Evolutionary conservation across 352 stramenopile genomes (phyloP), one percentile per base, ranked within the genome.

Genomic region (Detonula confervacea): DNA sequence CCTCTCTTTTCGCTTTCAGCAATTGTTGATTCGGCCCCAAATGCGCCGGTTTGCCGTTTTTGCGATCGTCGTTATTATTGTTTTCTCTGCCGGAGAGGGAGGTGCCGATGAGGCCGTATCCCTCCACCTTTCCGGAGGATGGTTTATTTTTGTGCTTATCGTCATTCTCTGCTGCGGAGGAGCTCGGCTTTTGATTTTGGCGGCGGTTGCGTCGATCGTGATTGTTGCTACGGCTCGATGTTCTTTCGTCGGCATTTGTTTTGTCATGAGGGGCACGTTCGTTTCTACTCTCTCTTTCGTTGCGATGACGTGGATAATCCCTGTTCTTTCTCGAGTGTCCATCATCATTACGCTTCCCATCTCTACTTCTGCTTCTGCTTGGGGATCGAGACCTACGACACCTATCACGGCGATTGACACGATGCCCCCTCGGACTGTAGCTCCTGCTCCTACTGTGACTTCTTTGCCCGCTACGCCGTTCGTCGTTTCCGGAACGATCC

Each of bases 81-180:
- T 49, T 52, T 18, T 52, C 35, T 30, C 14, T 30, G 35, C 27
- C 22, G 33, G 39, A 55, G 29, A 66, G 25, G 30, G 57, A 52
- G 1, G 57, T 66, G n/a, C 57, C 57, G 7, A 66, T 30, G 11
- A 66, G 46, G 44, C 52, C 27, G 22, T 61, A 52, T 65, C 33
- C 42, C n/a, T 71, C 62, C 16, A 1, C 42, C 42, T 39, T 35
- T 20, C 8, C 24, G 37, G 4, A 11, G 16, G 5, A 9, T 54
- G 5, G 3, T 56, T 56, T 20, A 3, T 33, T 4, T 56, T 30
- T 8, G 18, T 56, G 47, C 29, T 56, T 56, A 2, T 5, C 14
- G 18, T 56, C 18, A 3, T 56, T 56, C n/a, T 56, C 5, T 8
- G 5, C 33, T 54, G 44, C 18, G n/a, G n/a, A n/a, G n/a, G n/a